These are phyloP conservation scores for cucumber (Cucumis sativus) DNA, from an alignment of 306 rosid genomes.

Conservation along the genomic window Cucumber_9930_V3 NC_026659.2:23180001-23180500, in stretches of 20 bases:
- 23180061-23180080: background rate
- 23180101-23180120: background rate
- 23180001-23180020: background rate
- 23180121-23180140: background rate
- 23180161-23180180: background rate
- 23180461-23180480: slow-evolving; percentile 53
- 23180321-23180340: slow-evolving; percentile 10
- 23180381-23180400: slow-evolving; percentile 29
- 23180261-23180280: background rate
- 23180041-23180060: background rate
- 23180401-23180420: slow-evolving; percentile 35
- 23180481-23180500: slow-evolving; percentile 75
- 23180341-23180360: slow-evolving; percentile 27
- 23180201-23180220: background rate
- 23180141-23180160: background rate
- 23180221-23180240: background rate
- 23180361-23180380: slow-evolving; percentile 37
- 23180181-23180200: background rate
- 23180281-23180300: slow-evolving; percentile 59
- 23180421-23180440: slow-evolving; percentile 76
- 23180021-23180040: background rate
- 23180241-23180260: background rate
- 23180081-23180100: background rate
- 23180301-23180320: slow-evolving; percentile 38
- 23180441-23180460: slow-evolving; percentile 72